Base-by-base conservation (phyloP, 176 grass and related monocot species). In the Melocanna baccifera region DNA sequence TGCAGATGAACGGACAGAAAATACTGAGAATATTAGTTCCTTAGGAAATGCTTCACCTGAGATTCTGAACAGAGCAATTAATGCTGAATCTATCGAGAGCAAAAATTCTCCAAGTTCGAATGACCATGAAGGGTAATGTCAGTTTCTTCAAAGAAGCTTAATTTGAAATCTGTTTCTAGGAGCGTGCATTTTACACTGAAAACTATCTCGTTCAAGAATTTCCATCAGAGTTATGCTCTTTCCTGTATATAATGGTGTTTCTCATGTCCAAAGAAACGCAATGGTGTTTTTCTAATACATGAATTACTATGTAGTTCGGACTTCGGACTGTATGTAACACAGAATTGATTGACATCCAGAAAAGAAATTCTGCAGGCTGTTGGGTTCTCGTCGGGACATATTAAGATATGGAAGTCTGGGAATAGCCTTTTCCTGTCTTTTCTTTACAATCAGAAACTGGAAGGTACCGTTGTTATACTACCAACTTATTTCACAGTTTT, bases 321-420 rank as follows among this genome's bases (percentile, higher is more conserved):
- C 41, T 58, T 62, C 7, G 32, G 63, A 81, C 34, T 88, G 6
- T 79, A 82, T 81, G 53, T 28, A 42, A 55, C 68, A 47, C 37
- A 78, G 26, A 73, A 61, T 85, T 81, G 55, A 51, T 88, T 91
- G 75, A 86, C 76, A 75, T 90, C 80, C 48, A 62, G 32, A 71
- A 79, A 85, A 77, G 76, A 83, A 80, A 71, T 88, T 81, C 48
- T 93, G 66, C 86, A 98, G 93, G 88, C 57, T 92, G 73, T 80
- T 90, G 69, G 89, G 91, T 90, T 98, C 96, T 86, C 91, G 96
- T 55, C 72, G 89, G 12, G 85, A 95, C 75, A 75, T 95, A 84
- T 73, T 98, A 88, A 87, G 91, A 95, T 98, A 94, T 82, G 93
- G 91, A 83, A 95, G 91, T 86, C 73, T 91, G 77, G 96, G 93